A percentile compares a stretch with the other conserved stretches of the same genome.
Evolutionary conservation across 495 filamentous ascomycete genomes (phyloP).

Genomic region (Daldinia childiae): DNA sequence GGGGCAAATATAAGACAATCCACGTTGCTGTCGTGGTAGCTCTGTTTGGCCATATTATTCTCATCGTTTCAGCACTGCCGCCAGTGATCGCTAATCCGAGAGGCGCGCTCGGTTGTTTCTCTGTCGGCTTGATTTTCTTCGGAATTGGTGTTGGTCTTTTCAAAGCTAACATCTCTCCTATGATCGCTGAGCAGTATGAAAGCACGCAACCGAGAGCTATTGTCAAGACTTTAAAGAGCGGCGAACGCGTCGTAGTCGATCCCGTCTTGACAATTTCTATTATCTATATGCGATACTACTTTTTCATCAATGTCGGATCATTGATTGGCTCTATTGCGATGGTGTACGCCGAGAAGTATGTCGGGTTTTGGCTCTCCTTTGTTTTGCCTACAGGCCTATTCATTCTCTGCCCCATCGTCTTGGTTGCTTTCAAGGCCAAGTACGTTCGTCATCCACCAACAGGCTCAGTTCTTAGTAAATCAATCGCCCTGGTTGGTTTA

Average conservation of each 20-base stretch:
- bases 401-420: constrained; percentile 68
- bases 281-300: constrained; percentile 72
- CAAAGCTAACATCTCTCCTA: constrained; percentile 70
- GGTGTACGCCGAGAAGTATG: constrained; percentile 76
- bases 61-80: constrained; percentile 70
- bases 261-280: constrained; percentile 68
- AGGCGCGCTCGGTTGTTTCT: constrained; percentile 65
- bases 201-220: constrained; percentile 47
- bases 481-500: constrained; percentile 63
- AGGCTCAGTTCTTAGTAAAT: constrained; percentile 69
- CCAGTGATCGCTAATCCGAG: constrained; percentile 64
- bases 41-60: constrained; percentile 71
- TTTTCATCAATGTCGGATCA: constrained; percentile 76
- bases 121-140: constrained; percentile 72
- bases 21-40: constrained; percentile 64
- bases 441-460: constrained; percentile 68
- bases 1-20: constrained; percentile 78
- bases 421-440: constrained; percentile 66
- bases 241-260: constrained; percentile 75
- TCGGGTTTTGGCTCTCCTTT: constrained; percentile 80
- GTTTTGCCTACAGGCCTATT: constrained; percentile 68
- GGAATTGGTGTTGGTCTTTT: constrained; percentile 72
- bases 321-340: constrained; percentile 61
- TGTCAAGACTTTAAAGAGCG: constrained; percentile 58
- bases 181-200: constrained; percentile 67